Base-by-base conservation (phyloP, 805 yeast species). In the Metschnikowia proteae region DNA sequence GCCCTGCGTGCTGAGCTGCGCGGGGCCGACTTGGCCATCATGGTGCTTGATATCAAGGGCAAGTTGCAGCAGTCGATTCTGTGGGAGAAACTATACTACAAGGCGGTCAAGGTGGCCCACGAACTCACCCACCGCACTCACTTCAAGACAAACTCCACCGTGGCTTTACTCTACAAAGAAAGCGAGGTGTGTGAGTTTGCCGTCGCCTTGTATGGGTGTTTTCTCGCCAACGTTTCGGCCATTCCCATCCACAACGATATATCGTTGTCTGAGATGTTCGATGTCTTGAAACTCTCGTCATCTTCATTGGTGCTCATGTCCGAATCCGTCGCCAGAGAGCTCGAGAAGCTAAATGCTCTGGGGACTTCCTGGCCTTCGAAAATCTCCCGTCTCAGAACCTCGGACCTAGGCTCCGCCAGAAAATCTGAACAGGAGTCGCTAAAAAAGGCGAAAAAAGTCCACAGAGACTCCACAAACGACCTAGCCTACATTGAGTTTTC, bases 401-500 rank as follows among this genome's bases (percentile, higher is more conserved):
- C 87, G 23, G 97, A 91, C 59, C 78, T 92, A 70, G 97, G 97
- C 70, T 65, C 74, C 0, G 76, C 75, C 22, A 64, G 66, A 39
- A 67, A 68, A 42, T 62, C 71, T 2, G 78, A 73, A 44, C 48
- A 66, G 67, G 73, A 60, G 33, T 11, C 32, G 54, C 44, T 43
- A 29, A 51, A 45, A 7, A 48, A 28, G 57, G 53, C 49, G 53
- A 55, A 48, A 41, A 48, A 41, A 38, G 52, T 45, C 40, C 49
- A 37, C 36, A 46, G 33, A 47, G 61, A 36, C 49, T 53, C 48
- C 26, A 57, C 54, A 35, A 56, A 65, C 17, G 95, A 88, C 60
- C 70, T 94, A 50, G 97, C 98, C 0, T 94, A 94, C 60, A 91
- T 94, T 10, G 99, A 94, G 67, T 94, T 86, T 61, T 82, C 94